Base-by-base conservation (phyloP, 345 rosid genomes). In the Lumnitzera littorea region DNA sequence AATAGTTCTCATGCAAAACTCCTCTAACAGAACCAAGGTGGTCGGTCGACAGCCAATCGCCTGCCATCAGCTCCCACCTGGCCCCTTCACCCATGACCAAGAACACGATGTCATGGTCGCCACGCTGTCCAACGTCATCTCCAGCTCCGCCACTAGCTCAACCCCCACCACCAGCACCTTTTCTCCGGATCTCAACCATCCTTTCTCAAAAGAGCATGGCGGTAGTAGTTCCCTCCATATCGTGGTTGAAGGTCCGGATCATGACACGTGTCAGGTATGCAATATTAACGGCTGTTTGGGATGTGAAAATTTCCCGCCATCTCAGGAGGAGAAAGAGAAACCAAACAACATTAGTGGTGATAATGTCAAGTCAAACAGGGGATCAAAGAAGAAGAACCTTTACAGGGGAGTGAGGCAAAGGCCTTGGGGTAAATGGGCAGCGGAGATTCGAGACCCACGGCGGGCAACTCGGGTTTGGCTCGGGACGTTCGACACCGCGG, bases 371-470 rank as follows among this genome's bases (percentile, higher is more conserved):
- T 36, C 43, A 9, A 36, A 36, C 20, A 10, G 46, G 46, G 17
- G 10, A 53, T 65, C 61, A 74, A 64, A 78, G 69, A 77, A 15
- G 62, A 86, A 77, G 74, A 85, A 72, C 68, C 82, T 77, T 24
- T 92, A 70, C 82, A 80, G 98, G 64, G 98, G 98, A 55, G 98
- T 89, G 60, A 85, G 98, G 67, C 98, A 87, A 68, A 74, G 96
- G 79, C 98, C 98, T 24, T 92, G 96, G 96, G 98, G 98, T 0
- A 91, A 89, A 67, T 91, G 92, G 82, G 96, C 98, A 3, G 95
- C 98, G 13, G 98, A 92, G 86, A 92, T 92, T 46, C 76, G 98
- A 3, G 98, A 92, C 64, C 98, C 98, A 0, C 68, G 76, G 62
- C 72, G 84, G 57, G 91, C 90, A 4, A 70, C 71, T 0, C 72